Evolutionary conservation across 306 rosid genomes (phyloP).

Genomic region (Castanea sativa): DNA sequence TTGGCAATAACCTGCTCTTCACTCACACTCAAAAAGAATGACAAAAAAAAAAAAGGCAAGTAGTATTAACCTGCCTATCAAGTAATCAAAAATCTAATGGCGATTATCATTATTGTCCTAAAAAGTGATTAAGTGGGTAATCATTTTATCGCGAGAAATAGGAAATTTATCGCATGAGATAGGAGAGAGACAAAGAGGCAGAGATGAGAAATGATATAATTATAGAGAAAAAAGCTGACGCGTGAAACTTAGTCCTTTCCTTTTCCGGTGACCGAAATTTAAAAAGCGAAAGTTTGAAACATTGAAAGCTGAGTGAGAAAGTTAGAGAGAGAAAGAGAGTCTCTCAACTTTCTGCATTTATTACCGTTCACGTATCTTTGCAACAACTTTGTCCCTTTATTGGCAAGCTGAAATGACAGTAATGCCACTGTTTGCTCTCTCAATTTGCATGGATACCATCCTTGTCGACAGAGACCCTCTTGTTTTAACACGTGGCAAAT

Average conservation of each 20-base stretch:
- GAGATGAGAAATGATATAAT: no score
- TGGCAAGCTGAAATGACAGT: neutral
- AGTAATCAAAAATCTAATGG: no score
- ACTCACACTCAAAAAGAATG: no score
- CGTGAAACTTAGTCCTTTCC: slow-evolving; percentile 54
- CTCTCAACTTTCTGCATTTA: slow-evolving; percentile 53
- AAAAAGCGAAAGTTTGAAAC: slow-evolving; percentile 42
- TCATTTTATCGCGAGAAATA: neutral
- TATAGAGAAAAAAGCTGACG: slow-evolving; percentile 38
- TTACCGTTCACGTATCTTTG: slow-evolving; percentile 32
- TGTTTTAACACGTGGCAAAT: no score
- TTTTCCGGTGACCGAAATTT: slow-evolving; percentile 46
- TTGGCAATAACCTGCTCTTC: no score
- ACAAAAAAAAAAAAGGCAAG: no score
- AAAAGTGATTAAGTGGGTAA: no score
- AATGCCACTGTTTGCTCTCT: neutral
- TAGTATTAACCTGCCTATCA: no score
- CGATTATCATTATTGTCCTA: no score
- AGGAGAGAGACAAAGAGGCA: slow-evolving; percentile 19
- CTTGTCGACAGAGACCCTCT: no score
- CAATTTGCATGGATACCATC: neutral
- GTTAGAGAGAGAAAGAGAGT: neutral
- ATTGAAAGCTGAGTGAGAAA: slow-evolving; percentile 3
- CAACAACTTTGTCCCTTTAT: slow-evolving; percentile 13
- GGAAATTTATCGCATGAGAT: neutral